Conservation (phyloP, 306 rosid genomes). For the Alnus glutinosa region DNA sequence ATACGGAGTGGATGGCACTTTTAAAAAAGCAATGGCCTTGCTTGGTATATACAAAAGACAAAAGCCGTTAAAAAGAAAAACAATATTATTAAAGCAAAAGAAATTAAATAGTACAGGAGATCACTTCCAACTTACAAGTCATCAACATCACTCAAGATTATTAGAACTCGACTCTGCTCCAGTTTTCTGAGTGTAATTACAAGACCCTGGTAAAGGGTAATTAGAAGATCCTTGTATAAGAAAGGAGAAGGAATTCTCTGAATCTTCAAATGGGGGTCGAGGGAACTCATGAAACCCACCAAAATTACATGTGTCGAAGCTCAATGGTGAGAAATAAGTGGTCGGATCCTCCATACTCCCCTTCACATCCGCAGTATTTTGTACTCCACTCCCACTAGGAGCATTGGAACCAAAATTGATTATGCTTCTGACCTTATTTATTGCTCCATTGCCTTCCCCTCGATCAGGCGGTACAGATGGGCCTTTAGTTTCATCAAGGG, state of each 20-base stretch:
- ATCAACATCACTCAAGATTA: constrained; percentile 27
- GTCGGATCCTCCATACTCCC: constrained; percentile 71
- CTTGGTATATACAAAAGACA: constrained; percentile 2
- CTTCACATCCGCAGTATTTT: constrained; percentile 55
- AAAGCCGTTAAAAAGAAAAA: constrained; percentile 23
- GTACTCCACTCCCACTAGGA: constrained; percentile 42
- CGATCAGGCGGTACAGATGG: constrained; percentile 37
- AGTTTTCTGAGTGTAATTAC: constrained; percentile 58
- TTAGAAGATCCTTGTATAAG: constrained; percentile 67
- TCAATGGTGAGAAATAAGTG: constrained; percentile 72
- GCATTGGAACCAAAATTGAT: constrained; percentile 59
- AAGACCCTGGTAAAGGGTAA: constrained; percentile 60
- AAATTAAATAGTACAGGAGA: constrained; percentile 41
- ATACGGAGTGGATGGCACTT: not conserved
- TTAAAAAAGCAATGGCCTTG: not conserved
- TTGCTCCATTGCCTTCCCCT: constrained; percentile 45
- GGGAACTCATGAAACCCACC: constrained; percentile 82
- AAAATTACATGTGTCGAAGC: constrained; percentile 75
- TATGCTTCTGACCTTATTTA: constrained; percentile 41
- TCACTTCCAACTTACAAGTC: constrained; percentile 29
- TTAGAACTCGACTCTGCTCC: constrained; percentile 61
- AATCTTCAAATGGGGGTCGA: constrained; percentile 80
- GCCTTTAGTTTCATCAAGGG: constrained; percentile 67
- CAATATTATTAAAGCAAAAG: constrained; percentile 30
- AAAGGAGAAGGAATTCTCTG: constrained; percentile 74